Conservation (phyloP, 768 basidiomycete species). For the Russula abietina region DNA sequence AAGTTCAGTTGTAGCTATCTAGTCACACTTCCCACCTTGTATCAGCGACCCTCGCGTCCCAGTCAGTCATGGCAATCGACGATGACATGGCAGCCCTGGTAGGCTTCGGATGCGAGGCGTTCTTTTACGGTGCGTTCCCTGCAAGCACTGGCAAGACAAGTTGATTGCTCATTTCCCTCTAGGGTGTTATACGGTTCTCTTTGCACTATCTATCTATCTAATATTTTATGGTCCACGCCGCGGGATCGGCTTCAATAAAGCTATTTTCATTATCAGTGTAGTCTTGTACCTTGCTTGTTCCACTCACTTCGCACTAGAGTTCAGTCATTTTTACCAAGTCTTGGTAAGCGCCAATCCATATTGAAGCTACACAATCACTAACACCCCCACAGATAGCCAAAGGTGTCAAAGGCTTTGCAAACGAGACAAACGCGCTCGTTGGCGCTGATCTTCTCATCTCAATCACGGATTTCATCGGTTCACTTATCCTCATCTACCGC, state of each 20-base stretch:
- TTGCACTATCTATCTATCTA: not conserved
- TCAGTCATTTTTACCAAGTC: constrained; percentile 32
- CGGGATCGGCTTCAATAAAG: not conserved
- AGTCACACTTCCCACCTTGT: not conserved
- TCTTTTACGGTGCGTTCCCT: constrained; percentile 32
- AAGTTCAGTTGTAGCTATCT: not conserved
- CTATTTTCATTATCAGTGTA: constrained; percentile 1
- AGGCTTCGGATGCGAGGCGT: constrained; percentile 36
- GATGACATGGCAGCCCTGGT: constrained; percentile 34
- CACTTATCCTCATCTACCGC: constrained; percentile 37
- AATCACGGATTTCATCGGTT: constrained; percentile 34
- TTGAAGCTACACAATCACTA: not conserved
- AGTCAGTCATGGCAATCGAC: constrained; percentile 27
- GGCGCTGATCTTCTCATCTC: constrained; percentile 37
- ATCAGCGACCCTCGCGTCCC: not conserved
- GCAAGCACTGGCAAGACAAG: constrained; percentile 26
- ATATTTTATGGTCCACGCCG: not conserved
- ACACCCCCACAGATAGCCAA: constrained; percentile 25
- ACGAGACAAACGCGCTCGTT: constrained; percentile 31
- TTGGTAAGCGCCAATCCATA: constrained; percentile 30
- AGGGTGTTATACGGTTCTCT: constrained; percentile 13
- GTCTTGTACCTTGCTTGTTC: constrained; percentile 4
- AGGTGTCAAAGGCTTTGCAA: constrained; percentile 30
- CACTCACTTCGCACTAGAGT: constrained; percentile 30
- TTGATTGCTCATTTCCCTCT: not conserved